Evolutionary conservation across 2,329 filamentous ascomycete genomes (phyloP).

Genomic region (Gliomastix tumulicola): DNA sequence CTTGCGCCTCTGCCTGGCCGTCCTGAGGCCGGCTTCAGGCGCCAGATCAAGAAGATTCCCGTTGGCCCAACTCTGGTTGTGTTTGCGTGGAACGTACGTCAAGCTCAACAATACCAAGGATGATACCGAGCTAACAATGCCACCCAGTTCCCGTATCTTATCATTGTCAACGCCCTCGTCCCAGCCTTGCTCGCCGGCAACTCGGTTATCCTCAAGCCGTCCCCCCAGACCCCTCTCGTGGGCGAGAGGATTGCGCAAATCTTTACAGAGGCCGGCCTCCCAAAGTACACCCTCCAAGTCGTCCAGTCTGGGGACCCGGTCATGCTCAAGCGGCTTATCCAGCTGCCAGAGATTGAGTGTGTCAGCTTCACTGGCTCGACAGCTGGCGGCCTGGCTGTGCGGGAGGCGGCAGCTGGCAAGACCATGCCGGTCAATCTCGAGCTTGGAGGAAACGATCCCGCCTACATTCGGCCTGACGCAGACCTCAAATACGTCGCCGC

Average conservation of each 20-base stretch:
- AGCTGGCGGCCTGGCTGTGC: conserved; percentile 77
- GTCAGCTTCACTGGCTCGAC: conserved; percentile 95
- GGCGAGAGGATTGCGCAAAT: conserved; percentile 74
- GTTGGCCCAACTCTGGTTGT: conserved; percentile 83
- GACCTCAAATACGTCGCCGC: conserved; percentile 86
- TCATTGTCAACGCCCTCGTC: conserved; percentile 85
- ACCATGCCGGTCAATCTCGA: conserved; percentile 84
- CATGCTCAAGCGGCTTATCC: conserved; percentile 71
- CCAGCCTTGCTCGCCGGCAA: conserved; percentile 89
- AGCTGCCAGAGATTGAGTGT: conserved; percentile 67
- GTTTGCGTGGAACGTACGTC: conserved; percentile 90
- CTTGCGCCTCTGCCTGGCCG: conserved; percentile 78
- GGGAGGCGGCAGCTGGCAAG: conserved; percentile 75
- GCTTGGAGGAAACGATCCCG: conserved; percentile 90
- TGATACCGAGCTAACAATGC: not conserved
- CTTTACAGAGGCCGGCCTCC: conserved; percentile 78
- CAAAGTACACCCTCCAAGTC: conserved; percentile 78
- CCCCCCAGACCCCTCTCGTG: conserved; percentile 88
- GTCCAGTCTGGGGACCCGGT: conserved; percentile 80
- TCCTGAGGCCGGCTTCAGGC: conserved; percentile 77
- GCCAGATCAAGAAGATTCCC: conserved; percentile 82
- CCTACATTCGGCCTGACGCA: conserved; percentile 80
- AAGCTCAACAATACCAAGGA: not conserved
- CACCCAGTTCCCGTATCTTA: conserved; percentile 82
- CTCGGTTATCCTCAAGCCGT: conserved; percentile 88